These are phyloP conservation scores for Xylaria polymorpha DNA, from an alignment of 2,329 filamentous ascomycete genomes.

Conservation along the genomic window DNA sequence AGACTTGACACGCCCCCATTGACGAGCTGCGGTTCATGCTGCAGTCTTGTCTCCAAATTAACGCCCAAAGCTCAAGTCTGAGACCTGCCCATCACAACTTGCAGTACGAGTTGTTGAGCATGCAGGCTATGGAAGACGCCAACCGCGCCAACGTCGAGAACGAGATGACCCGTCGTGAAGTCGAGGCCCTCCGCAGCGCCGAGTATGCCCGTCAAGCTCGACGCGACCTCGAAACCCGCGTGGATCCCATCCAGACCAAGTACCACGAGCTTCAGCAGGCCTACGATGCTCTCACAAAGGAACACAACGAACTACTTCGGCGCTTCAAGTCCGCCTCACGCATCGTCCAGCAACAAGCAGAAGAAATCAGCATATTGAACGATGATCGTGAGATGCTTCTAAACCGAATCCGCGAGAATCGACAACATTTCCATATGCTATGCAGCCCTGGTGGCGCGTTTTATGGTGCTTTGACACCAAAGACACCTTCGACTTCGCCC, in stretches of 20 bases:
- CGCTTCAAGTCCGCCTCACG: conserved; percentile 80
- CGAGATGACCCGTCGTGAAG: conserved; percentile 88
- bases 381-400: conserved; percentile 84
- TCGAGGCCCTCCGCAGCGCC: conserved; percentile 81
- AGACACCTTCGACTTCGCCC: conserved; percentile 60
- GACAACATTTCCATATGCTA: conserved; percentile 84
- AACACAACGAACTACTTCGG: conserved; percentile 72
- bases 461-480: conserved; percentile 70
- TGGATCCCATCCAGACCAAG: conserved; percentile 65
- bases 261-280: conserved; percentile 72
- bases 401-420: conserved; percentile 87
- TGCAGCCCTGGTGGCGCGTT: conserved; percentile 79
- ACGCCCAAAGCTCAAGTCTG: conserved; percentile 77
- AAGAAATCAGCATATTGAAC: conserved; percentile 73
- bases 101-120: conserved; percentile 84
- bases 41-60: conserved; percentile 65
- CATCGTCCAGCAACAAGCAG: conserved; percentile 80
- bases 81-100: conserved; percentile 90
- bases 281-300: conserved; percentile 73
- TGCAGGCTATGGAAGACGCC: conserved; percentile 85
- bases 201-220: conserved; percentile 74
- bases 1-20: conserved; percentile 63
- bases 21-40: conserved; percentile 70
- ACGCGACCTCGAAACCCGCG: conserved; percentile 63
- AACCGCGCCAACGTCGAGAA: conserved; percentile 92